Conservation (phyloP, 257 asterid genomes). For the Scutellaria galericulata region DNA sequence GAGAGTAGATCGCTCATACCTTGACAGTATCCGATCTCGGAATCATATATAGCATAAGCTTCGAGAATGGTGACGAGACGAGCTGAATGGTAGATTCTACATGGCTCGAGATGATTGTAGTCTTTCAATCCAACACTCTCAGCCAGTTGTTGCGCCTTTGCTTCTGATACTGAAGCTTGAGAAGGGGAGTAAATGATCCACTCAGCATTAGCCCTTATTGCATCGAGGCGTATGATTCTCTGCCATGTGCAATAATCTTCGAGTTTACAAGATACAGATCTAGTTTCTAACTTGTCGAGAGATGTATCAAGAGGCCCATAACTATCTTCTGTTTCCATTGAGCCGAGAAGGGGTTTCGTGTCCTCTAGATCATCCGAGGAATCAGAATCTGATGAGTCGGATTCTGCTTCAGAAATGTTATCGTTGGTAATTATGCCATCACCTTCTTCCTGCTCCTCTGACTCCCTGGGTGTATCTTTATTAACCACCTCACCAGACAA, state of each 20-base stretch:
- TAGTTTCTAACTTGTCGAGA: conserved; percentile 42
- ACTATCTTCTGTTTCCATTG: conserved; percentile 45
- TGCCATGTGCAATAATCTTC: conserved; percentile 87
- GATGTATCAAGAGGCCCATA: conserved; percentile 41
- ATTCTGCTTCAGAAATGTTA: conserved; percentile 54
- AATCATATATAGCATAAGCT: conserved; percentile 79
- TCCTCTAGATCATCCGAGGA: conserved; percentile 65
- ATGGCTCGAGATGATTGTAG: conserved; percentile 73
- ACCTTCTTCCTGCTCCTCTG: conserved; percentile 48
- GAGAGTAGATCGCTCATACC: conserved; percentile 96
- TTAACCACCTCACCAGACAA: conserved; percentile 36
- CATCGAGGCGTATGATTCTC: conserved; percentile 89
- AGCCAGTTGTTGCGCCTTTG: conserved; percentile 64
- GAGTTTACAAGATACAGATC: conserved; percentile 38
- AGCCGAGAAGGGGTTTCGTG: conserved; percentile 55
- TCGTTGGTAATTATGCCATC: conserved; percentile 43
- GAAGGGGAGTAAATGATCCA: conserved; percentile 73
- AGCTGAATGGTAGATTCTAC: conserved; percentile 77
- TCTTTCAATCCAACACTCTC: conserved; percentile 82
- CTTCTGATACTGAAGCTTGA: conserved; percentile 67
- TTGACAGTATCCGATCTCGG: conserved; percentile 93
- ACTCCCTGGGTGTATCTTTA: conserved; percentile 35
- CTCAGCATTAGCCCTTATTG: conserved; percentile 79
- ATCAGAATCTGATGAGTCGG: conserved; percentile 62
- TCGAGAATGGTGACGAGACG: conserved; percentile 88